A percentile compares a stretch with the other conserved stretches of the same genome.
Conservation (phyloP, 202 grass and related monocot genomes). For the Elaeis oleifera region DNA sequence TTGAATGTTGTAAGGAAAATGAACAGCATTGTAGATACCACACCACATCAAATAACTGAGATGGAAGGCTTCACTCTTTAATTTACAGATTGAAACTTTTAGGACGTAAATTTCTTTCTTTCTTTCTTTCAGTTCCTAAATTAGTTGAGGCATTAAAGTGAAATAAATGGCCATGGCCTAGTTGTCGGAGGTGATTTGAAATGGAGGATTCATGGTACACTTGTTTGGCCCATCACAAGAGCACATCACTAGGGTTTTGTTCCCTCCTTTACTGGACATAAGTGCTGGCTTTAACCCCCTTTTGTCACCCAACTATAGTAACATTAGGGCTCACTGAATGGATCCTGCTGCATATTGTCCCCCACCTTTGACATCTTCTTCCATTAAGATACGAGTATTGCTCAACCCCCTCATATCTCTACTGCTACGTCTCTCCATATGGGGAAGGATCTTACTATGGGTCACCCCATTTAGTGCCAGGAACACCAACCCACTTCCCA, state of each 20-base stretch:
- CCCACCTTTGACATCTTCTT: background rate
- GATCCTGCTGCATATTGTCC: background rate
- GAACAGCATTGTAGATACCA: too few relatives aligned
- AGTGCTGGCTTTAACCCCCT: background rate
- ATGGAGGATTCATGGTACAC: slow-evolving; percentile 13
- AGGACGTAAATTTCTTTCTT: background rate
- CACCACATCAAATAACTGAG: too few relatives aligned
- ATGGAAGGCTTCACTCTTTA: too few relatives aligned
- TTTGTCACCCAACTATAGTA: background rate
- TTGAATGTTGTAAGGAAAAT: too few relatives aligned
- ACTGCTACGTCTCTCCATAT: slow-evolving; percentile 2
- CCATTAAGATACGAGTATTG: background rate
- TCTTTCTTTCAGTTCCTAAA: slow-evolving; percentile 7
- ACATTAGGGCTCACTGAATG: background rate
- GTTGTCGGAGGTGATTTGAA: slow-evolving; percentile 13
- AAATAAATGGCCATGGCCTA: background rate
- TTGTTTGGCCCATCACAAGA: background rate
- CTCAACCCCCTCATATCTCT: background rate
- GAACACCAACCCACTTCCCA: background rate
- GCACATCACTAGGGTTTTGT: background rate
- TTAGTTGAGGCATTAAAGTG: slow-evolving; percentile 3
- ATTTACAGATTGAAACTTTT: too few relatives aligned
- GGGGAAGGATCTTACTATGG: background rate
- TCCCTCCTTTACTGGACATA: background rate
- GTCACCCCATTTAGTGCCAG: background rate